phyloP scores from a whole-genome alignment of 192 early-diverging fungal genomes.

The Mortierella alpina region DNA sequence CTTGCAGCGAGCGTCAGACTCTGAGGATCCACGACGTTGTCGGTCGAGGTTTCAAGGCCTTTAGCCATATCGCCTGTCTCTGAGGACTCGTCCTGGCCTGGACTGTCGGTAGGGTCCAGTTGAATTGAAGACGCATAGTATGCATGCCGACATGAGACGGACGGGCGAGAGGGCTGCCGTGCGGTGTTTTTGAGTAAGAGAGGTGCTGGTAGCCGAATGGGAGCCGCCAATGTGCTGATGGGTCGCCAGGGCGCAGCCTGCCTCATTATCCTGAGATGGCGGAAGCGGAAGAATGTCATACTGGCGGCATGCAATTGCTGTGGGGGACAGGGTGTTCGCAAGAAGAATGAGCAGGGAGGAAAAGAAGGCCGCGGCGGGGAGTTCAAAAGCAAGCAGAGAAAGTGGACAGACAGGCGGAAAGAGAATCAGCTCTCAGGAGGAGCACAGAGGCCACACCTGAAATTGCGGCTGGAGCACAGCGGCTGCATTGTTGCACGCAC shows the following conservation, averaged over 20 bases:
- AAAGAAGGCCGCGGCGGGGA: not conserved
- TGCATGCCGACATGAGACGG: no score
- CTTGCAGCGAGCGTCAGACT: slow-evolving; percentile 34
- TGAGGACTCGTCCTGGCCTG: not conserved
- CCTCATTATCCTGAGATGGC: slow-evolving; percentile 1
- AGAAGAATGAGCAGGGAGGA: not conserved
- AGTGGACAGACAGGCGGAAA: not conserved
- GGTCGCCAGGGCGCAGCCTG: slow-evolving; percentile 2
- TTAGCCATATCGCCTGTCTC: not conserved
- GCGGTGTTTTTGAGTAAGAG: no score
- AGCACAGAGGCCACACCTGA: no score
- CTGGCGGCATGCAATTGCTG: not conserved
- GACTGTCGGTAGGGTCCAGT: not conserved
- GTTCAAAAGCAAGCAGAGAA: not conserved
- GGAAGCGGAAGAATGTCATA: slow-evolving; percentile 5
- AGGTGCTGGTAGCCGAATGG: no score
- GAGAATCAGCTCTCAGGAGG: not conserved
- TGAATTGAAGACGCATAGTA: no score
- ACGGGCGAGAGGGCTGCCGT: no score
- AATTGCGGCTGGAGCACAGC: no score
- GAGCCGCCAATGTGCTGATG: not conserved
- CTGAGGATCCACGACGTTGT: slow-evolving; percentile 6
- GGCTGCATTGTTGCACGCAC: no score
- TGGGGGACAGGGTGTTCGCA: not conserved
- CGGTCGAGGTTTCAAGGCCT: not conserved